phyloP scores from a whole-genome alignment of 2,329 filamentous ascomycete genomes.

The Pseudogymnoascus sp. region DNA sequence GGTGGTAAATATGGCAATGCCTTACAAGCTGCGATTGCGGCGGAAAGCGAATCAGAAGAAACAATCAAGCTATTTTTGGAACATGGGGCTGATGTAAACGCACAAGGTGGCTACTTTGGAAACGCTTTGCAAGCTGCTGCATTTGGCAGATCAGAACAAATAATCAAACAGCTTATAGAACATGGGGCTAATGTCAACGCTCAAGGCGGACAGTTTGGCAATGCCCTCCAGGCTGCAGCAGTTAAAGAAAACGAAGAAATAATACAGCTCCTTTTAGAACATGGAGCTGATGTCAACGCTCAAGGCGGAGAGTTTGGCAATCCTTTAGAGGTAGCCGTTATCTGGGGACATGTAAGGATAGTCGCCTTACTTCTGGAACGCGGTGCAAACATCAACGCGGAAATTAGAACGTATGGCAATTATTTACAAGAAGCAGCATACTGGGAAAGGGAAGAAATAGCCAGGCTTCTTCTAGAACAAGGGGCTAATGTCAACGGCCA shows the following conservation, averaged over 20 bases:
- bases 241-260: not conserved
- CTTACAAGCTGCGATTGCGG: conserved; percentile 13
- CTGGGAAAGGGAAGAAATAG: not conserved
- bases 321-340: not conserved
- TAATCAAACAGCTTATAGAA: not conserved
- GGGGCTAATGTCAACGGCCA: conserved; percentile 12
- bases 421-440: too few relatives aligned
- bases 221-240: not conserved
- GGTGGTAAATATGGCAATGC: not conserved
- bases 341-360: too few relatives aligned
- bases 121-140: conserved; percentile 13
- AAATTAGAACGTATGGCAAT: conserved; percentile 13
- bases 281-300: not conserved
- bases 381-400: too few relatives aligned
- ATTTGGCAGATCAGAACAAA: not conserved
- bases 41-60: not conserved
- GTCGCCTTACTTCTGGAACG: too few relatives aligned
- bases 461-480: not conserved
- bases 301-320: too few relatives aligned
- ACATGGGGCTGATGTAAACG: conserved; percentile 10
- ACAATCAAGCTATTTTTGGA: conserved; percentile 4
- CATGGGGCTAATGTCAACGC: conserved; percentile 10
- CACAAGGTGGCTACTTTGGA: not conserved
- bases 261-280: not conserved
- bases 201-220: not conserved